Evolutionary conservation across 139 green algal species (phyloP).

Genomic region (Klebsormidium nitens): DNA sequence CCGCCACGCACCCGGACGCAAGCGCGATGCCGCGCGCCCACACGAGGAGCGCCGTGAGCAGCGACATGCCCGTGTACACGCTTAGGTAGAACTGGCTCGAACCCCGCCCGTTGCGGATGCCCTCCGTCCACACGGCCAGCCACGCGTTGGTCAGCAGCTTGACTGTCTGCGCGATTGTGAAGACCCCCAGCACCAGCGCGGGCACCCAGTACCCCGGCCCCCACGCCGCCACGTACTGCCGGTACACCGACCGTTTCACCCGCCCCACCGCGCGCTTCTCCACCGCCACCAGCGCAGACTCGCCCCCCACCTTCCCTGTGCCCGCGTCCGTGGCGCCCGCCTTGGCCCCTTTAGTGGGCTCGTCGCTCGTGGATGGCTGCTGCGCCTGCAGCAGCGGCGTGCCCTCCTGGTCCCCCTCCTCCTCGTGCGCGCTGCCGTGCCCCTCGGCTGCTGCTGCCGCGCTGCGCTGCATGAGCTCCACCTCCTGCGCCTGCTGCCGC

Average conservation of each 20-base stretch:
- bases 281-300: conserved; percentile 46
- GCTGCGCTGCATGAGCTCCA: too few relatives aligned
- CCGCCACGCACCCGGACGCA: conserved; percentile 13
- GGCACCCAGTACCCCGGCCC: conserved; percentile 22
- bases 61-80: conserved; percentile 12
- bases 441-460: conserved; percentile 9
- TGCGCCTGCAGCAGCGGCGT: too few relatives aligned
- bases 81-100: conserved; percentile 18
- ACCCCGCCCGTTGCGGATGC: not conserved
- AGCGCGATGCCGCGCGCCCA: conserved; percentile 9
- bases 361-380: too few relatives aligned
- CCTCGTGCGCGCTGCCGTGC: too few relatives aligned
- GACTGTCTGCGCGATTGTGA: conserved; percentile 9
- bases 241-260: conserved; percentile 48
- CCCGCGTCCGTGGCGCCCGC: not conserved
- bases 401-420: not conserved
- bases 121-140: conserved; percentile 33
- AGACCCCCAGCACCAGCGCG: conserved; percentile 22
- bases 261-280: conserved; percentile 56
- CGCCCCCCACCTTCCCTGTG: conserved; percentile 6
- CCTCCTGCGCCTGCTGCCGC: too few relatives aligned
- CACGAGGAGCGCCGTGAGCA: conserved; percentile 19
- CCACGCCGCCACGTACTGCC: conserved; percentile 49
- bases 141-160: conserved; percentile 33
- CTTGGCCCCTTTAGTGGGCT: not conserved